These are phyloP conservation scores for Plasmopara viticola DNA, from an alignment of 352 stramenopile species.

Conservation along the genomic window DNA sequence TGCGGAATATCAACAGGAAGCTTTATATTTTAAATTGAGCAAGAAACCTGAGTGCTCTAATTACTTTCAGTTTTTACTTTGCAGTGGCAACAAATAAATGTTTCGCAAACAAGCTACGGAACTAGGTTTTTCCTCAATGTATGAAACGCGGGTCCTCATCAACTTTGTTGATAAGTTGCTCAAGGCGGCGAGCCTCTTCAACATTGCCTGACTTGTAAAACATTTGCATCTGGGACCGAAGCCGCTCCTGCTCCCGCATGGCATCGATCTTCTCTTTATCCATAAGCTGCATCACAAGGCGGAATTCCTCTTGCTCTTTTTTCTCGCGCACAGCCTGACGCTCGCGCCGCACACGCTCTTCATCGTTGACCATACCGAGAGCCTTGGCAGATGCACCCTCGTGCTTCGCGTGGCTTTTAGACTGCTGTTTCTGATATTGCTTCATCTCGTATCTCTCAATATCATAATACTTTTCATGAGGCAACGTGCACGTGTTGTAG, in stretches of 20 bases:
- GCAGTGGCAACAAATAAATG: too few relatives aligned
- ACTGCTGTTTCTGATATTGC: conserved; percentile 85
- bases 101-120: too few relatives aligned
- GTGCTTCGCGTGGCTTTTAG: conserved; percentile 33
- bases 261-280: conserved; percentile 80
- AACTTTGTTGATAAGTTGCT: conserved; percentile 68
- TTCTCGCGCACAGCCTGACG: conserved; percentile 41
- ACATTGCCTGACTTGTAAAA: conserved; percentile 88
- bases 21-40: too few relatives aligned
- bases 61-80: too few relatives aligned
- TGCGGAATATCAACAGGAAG: too few relatives aligned
- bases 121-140: conserved; percentile 1
- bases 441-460: conserved; percentile 97
- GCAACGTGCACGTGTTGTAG: conserved; percentile 96
- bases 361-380: conserved; percentile 34
- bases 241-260: conserved; percentile 81
- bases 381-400: conserved; percentile 13
- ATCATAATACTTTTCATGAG: conserved; percentile 97
- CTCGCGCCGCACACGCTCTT: conserved; percentile 61
- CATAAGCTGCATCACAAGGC: conserved; percentile 73
- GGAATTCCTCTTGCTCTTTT: conserved; percentile 72
- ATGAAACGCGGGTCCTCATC: conserved; percentile 40
- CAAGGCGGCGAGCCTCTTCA: conserved; percentile 71
- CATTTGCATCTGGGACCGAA: conserved; percentile 85
- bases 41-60: too few relatives aligned